Conservation (phyloP, 495 filamentous ascomycete genomes). For the Amorphotheca resinae region DNA sequence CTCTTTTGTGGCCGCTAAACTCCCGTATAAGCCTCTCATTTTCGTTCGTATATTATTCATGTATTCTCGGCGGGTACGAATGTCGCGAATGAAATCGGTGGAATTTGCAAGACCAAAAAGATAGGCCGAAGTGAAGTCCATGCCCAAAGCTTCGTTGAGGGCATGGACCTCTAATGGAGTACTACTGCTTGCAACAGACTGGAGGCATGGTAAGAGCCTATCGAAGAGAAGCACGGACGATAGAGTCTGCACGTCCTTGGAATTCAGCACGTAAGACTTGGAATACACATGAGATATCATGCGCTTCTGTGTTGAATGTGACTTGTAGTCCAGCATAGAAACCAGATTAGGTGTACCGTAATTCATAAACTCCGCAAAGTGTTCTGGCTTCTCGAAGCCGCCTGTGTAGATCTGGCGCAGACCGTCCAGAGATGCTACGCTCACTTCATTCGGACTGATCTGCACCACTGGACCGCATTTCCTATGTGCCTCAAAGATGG, state of each 20-base stretch:
- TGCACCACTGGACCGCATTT: slow-evolving; percentile 44
- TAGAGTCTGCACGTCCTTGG: slow-evolving; percentile 43
- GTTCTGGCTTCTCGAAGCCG: slow-evolving; percentile 59
- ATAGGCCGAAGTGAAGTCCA: slow-evolving; percentile 13
- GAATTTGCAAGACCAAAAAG: slow-evolving; percentile 8
- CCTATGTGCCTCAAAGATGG: slow-evolving; percentile 43
- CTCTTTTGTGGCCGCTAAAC: slow-evolving; percentile 1
- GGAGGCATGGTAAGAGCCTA: slow-evolving; percentile 42
- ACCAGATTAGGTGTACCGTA: slow-evolving; percentile 40
- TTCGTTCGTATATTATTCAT: slow-evolving; percentile 4
- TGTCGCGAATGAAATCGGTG: slow-evolving; percentile 24
- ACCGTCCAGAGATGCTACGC: slow-evolving; percentile 48
- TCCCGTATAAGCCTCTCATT: neutral
- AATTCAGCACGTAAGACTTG: slow-evolving; percentile 56
- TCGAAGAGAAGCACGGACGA: slow-evolving; percentile 45
- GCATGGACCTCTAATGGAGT: slow-evolving; percentile 10
- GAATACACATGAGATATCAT: slow-evolving; percentile 58
- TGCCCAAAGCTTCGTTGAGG: slow-evolving; percentile 1
- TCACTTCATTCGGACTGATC: slow-evolving; percentile 48
- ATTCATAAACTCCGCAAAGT: slow-evolving; percentile 53
- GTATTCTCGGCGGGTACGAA: slow-evolving; percentile 38
- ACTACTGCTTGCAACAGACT: neutral
- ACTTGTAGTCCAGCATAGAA: slow-evolving; percentile 26
- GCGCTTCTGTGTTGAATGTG: slow-evolving; percentile 49
- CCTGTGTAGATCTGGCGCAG: slow-evolving; percentile 58